Conservation (phyloP, 1,284 basidiomycete species). For the Ceratobasidium papillatum region DNA sequence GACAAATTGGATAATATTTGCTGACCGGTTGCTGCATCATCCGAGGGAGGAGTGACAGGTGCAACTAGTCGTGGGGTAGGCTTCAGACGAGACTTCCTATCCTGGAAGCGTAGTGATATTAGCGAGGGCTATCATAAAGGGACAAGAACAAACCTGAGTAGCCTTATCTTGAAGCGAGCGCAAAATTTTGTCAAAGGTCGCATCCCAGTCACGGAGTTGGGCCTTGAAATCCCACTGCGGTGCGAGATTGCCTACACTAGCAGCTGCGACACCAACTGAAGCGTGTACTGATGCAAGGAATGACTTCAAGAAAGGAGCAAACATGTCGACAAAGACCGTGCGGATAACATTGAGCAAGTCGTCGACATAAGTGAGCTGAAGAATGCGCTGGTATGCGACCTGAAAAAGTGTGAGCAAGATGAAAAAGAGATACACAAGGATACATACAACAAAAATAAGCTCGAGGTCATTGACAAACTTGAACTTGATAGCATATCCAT, state of each 20-base stretch:
- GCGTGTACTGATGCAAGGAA: slow-evolving; percentile 84
- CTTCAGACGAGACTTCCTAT: slow-evolving; percentile 70
- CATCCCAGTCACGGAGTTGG: slow-evolving; percentile 84
- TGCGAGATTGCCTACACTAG: slow-evolving; percentile 22
- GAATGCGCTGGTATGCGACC: slow-evolving; percentile 96
- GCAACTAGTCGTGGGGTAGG: slow-evolving; percentile 54
- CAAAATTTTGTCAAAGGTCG: slow-evolving; percentile 79
- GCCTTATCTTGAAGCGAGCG: slow-evolving; percentile 79
- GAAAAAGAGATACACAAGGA: neutral
- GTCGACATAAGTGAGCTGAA: slow-evolving; percentile 94
- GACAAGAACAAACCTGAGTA: slow-evolving; percentile 60
- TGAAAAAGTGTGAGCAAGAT: slow-evolving; percentile 50
- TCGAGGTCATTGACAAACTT: slow-evolving; percentile 91
- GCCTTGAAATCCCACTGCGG: slow-evolving; percentile 70
- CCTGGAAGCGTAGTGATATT: slow-evolving; percentile 55
- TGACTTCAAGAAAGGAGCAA: slow-evolving; percentile 79
- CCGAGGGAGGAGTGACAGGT: slow-evolving; percentile 61
- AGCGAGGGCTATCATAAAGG: neutral
- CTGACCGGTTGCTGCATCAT: slow-evolving; percentile 65
- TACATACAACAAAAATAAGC: slow-evolving; percentile 89
- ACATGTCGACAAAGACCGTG: slow-evolving; percentile 84
- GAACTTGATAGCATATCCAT: slow-evolving; percentile 93
- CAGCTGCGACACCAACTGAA: slow-evolving; percentile 52
- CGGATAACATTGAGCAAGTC: slow-evolving; percentile 84
- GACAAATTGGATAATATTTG: slow-evolving; percentile 45